Percentiles rank a stretch among this genome's conserved stretches.
Conservation (phyloP, 805 yeast genomes). For the Kazachstania kunashirensis region DNA sequence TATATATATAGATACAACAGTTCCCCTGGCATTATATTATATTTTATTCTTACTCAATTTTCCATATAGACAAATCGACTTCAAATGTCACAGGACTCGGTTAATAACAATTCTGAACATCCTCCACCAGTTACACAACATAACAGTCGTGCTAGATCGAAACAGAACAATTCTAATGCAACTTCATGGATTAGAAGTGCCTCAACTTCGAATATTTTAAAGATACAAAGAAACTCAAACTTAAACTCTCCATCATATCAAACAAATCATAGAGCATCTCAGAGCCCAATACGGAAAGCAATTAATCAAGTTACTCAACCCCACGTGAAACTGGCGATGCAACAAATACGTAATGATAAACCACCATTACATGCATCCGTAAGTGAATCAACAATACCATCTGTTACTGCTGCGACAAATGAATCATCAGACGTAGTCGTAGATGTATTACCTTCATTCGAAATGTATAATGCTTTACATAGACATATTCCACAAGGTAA, state of each 20-base stretch:
- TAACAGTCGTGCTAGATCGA: neutral
- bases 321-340: neutral
- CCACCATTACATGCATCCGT: constrained; percentile 1
- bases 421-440: constrained; percentile 8
- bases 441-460: constrained; percentile 21
- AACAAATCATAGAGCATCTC: neutral
- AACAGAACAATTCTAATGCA: neutral
- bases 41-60: neutral
- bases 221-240: constrained; percentile 2
- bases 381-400: neutral
- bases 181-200: constrained; percentile 18
- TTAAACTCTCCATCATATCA: neutral
- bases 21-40: no score
- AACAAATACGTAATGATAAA: neutral
- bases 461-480: constrained; percentile 22
- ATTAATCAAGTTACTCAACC: neutral
- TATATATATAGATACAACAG: no score
- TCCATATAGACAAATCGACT: no score
- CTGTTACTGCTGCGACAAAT: neutral
- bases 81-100: no score
- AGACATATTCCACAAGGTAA: constrained; percentile 20
- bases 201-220: constrained; percentile 15
- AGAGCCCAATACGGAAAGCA: constrained; percentile 1
- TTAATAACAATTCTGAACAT: neutral
- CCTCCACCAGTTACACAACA: neutral